Conservation (phyloP, 164 flowering plant genomes). For the Macadamia integrifolia region DNA sequence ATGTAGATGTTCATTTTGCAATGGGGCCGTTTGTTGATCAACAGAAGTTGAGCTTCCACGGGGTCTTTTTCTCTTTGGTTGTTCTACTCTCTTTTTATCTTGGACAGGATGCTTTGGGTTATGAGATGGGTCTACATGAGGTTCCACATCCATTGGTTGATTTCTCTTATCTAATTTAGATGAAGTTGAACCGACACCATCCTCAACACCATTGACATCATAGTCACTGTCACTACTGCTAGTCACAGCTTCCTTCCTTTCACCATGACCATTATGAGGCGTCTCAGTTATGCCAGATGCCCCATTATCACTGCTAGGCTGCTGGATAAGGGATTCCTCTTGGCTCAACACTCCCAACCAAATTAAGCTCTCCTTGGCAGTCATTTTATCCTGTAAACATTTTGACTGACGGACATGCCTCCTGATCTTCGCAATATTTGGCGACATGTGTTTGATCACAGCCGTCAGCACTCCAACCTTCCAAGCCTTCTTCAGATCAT, state of each 20-base stretch:
- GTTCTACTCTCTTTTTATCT: constrained; percentile 30
- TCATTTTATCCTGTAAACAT: constrained; percentile 82
- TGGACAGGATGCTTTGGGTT: constrained; percentile 10
- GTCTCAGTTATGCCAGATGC: constrained; percentile 47
- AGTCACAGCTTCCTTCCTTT: constrained; percentile 34
- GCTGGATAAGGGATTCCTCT: constrained; percentile 54
- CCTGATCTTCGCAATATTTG: constrained; percentile 74
- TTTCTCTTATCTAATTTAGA: constrained; percentile 49
- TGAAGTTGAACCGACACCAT: constrained; percentile 44
- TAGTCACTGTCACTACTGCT: constrained; percentile 65
- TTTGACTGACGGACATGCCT: constrained; percentile 68
- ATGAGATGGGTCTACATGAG: constrained; percentile 6
- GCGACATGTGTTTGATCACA: constrained; percentile 92
- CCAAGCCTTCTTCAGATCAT: constrained; percentile 46
- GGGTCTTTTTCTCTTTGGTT: constrained; percentile 29
- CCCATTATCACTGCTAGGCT: constrained; percentile 54
- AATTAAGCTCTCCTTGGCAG: constrained; percentile 75
- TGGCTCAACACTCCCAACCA: constrained; percentile 67
- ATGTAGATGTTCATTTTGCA: constrained; percentile 13
- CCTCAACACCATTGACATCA: constrained; percentile 57
- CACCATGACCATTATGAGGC: constrained; percentile 25
- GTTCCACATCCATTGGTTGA: constrained; percentile 26
- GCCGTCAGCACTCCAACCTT: constrained; percentile 54
- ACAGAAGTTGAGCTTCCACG: constrained; percentile 17
- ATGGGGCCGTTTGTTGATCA: constrained; percentile 17